phyloP scores from a whole-genome alignment of 2,329 filamentous ascomycete genomes.

The Scorias spongiosa region DNA sequence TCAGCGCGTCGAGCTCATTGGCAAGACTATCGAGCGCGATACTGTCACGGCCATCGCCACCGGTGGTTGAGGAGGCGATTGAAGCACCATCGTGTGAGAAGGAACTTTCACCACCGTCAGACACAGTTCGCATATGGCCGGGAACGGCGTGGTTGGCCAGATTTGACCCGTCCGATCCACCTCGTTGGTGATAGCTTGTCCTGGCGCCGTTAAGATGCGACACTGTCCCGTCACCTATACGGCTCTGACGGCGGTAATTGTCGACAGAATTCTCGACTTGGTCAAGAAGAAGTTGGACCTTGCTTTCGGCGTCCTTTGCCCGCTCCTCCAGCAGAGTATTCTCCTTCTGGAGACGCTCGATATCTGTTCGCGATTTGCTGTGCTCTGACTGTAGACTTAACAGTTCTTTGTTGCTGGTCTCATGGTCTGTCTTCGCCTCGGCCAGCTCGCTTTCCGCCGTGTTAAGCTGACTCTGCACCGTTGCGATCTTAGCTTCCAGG shows the following conservation, averaged over 20 bases:
- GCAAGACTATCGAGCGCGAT: slow-evolving; percentile 80
- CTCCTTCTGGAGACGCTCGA: slow-evolving; percentile 71
- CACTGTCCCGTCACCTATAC: slow-evolving; percentile 12
- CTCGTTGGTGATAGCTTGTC: slow-evolving; percentile 10
- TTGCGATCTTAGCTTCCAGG: slow-evolving; percentile 56
- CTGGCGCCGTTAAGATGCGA: background rate
- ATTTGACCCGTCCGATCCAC: slow-evolving; percentile 17
- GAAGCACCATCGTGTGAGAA: slow-evolving; percentile 30
- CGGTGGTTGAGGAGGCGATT: slow-evolving; percentile 5
- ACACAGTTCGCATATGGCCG: slow-evolving; percentile 42
- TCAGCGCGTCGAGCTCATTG: slow-evolving; percentile 76
- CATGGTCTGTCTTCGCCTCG: slow-evolving; percentile 38
- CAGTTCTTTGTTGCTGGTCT: slow-evolving; percentile 32
- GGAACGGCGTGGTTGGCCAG: slow-evolving; percentile 16
- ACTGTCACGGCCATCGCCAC: slow-evolving; percentile 34
- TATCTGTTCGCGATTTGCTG: slow-evolving; percentile 42
- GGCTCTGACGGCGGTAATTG: slow-evolving; percentile 65
- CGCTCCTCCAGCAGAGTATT: slow-evolving; percentile 69
- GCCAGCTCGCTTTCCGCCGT: slow-evolving; percentile 55
- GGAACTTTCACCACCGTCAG: slow-evolving; percentile 44
- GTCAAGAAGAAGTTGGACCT: slow-evolving; percentile 82
- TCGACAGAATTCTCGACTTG: slow-evolving; percentile 90
- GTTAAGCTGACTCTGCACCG: slow-evolving; percentile 55
- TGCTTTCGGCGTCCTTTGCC: slow-evolving; percentile 78
- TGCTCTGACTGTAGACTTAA: slow-evolving; percentile 29